Evolutionary conservation across 352 stramenopile genomes (phyloP).

Genomic region (Globisporangium heterothallicum): DNA sequence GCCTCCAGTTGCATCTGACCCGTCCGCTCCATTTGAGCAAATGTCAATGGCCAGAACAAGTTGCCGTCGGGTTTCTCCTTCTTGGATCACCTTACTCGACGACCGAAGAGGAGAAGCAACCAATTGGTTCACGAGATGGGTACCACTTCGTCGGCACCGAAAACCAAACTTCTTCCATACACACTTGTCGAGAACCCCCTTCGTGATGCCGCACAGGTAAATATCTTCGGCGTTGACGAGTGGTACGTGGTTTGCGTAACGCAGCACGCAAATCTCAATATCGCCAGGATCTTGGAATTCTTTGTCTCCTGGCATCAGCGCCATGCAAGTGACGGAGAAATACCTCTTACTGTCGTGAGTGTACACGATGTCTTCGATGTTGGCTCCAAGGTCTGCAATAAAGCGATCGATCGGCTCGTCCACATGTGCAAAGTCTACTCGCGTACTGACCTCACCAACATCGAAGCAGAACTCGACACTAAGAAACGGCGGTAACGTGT

Average conservation of each 20-base stretch:
- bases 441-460: slow-evolving; percentile 26
- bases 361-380: slow-evolving; percentile 39
- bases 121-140: slow-evolving; percentile 48
- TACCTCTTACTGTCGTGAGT: slow-evolving; percentile 23
- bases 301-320: slow-evolving; percentile 25
- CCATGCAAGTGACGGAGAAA: slow-evolving; percentile 44
- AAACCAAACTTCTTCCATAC: slow-evolving; percentile 59
- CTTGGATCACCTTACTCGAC: slow-evolving; percentile 1
- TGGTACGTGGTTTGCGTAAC: slow-evolving; percentile 71
- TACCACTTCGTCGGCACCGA: slow-evolving; percentile 25
- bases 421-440: slow-evolving; percentile 29
- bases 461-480: slow-evolving; percentile 57
- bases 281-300: slow-evolving; percentile 9
- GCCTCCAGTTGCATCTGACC: background rate
- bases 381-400: slow-evolving; percentile 31
- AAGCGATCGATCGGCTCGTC: slow-evolving; percentile 62
- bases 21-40: slow-evolving; percentile 15
- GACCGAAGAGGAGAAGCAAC: slow-evolving; percentile 25
- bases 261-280: slow-evolving; percentile 60
- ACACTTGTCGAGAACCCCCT: slow-evolving; percentile 28
- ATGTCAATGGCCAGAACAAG: slow-evolving; percentile 59
- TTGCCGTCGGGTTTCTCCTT: slow-evolving; percentile 3
- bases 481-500: slow-evolving; percentile 45
- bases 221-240: slow-evolving; percentile 58
- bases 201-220: slow-evolving; percentile 44